Conservation (phyloP, 306 rosid genomes). For the Clitoria ternatea region DNA sequence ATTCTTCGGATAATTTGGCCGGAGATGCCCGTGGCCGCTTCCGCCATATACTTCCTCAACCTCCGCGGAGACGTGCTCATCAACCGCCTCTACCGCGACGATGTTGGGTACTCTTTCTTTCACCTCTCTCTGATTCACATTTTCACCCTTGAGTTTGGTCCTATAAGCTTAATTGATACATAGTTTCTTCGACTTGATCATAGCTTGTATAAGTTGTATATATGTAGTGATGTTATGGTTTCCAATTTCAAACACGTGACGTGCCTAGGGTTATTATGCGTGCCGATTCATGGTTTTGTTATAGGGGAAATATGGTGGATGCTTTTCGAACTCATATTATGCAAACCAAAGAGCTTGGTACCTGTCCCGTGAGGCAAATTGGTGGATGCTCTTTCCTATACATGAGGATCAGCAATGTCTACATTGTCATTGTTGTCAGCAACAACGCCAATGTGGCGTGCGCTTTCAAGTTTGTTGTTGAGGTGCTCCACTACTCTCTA, state of each 20-base stretch:
- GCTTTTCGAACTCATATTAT: slow-evolving; percentile 92
- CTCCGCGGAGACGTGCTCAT: slow-evolving; percentile 97
- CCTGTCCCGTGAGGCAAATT: slow-evolving; percentile 97
- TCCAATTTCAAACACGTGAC: neutral
- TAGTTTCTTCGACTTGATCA: too few species aligned
- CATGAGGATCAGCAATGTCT: slow-evolving; percentile 93
- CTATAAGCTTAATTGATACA: too few species aligned
- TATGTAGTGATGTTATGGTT: neutral
- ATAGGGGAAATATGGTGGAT: slow-evolving; percentile 99
- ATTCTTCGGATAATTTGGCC: slow-evolving; percentile 22
- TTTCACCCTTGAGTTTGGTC: too few species aligned
- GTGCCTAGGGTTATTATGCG: too few species aligned
- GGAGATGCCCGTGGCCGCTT: slow-evolving; percentile 95
- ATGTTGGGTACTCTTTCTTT: slow-evolving; percentile 63
- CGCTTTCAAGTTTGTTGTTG: slow-evolving; percentile 96
- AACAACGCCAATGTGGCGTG: slow-evolving; percentile 98
- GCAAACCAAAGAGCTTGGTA: slow-evolving; percentile 98
- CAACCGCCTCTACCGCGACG: slow-evolving; percentile 95
- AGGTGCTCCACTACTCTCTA: slow-evolving; percentile 55
- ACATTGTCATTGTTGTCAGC: slow-evolving; percentile 76
- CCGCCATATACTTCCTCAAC: slow-evolving; percentile 81
- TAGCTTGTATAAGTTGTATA: too few species aligned
- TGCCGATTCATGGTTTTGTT: slow-evolving; percentile 22
- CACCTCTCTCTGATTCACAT: neutral
- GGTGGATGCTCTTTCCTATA: slow-evolving; percentile 96